Percentiles rank a stretch among this genome's conserved stretches.
Evolutionary conservation across 768 basidiomycete species (phyloP).

Genomic region (Filobasidium floriforme): DNA sequence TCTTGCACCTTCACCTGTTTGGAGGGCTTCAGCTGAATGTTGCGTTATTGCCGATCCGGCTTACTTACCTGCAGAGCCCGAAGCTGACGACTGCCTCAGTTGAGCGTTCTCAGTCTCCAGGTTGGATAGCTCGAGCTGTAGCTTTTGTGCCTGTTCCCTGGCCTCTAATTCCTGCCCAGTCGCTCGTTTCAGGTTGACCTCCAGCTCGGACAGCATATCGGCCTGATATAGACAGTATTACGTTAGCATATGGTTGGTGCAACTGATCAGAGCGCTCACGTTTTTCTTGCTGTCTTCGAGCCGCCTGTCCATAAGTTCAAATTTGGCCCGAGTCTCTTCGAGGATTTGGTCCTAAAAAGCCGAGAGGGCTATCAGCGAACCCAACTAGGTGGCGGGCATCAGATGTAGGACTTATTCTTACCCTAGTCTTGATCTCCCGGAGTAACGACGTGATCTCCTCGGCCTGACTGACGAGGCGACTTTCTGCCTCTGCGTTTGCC

Average conservation of each 20-base stretch:
- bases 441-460: conserved; percentile 85
- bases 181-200: conserved; percentile 67
- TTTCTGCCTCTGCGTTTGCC: conserved; percentile 84
- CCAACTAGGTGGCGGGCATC: not conserved
- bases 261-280: conserved; percentile 25
- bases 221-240: conserved; percentile 46
- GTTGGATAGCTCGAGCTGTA: conserved; percentile 77
- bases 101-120: conserved; percentile 82
- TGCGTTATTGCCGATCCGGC: not conserved
- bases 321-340: conserved; percentile 83
- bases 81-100: conserved; percentile 53
- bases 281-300: conserved; percentile 88
- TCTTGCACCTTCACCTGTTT: conserved; percentile 59
- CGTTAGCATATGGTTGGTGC: not conserved
- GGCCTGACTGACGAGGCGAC: conserved; percentile 71
- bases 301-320: conserved; percentile 87
- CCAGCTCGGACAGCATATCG: conserved; percentile 72
- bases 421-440: conserved; percentile 63
- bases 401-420: conserved; percentile 25
- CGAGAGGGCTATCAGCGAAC: not conserved
- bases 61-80: conserved; percentile 4
- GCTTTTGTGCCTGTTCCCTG: conserved; percentile 85
- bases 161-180: conserved; percentile 82
- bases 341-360: conserved; percentile 69
- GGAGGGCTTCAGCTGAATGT: conserved; percentile 40